These are phyloP conservation scores for Kodamaea alishanica DNA, from an alignment of 1,139 yeast species.

Conservation along the genomic window DNA sequence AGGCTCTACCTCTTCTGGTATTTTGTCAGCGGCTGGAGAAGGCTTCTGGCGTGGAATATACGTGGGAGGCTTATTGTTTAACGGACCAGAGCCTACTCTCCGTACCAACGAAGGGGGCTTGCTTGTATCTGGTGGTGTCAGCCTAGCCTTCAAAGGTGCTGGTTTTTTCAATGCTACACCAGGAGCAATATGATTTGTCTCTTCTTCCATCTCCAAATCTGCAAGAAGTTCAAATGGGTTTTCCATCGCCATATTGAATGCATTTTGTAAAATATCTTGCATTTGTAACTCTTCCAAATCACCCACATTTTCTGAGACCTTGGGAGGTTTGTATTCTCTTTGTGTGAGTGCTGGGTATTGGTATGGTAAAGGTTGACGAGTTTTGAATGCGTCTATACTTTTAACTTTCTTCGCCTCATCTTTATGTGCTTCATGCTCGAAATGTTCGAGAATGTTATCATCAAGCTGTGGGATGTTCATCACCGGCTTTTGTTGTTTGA, in stretches of 20 bases:
- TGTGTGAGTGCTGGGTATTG: not conserved
- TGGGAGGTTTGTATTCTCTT: not conserved
- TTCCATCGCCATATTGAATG: slow-evolving; percentile 68
- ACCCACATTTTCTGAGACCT: slow-evolving; percentile 15
- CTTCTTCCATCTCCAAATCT: slow-evolving; percentile 41
- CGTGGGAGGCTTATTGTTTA: slow-evolving; percentile 1
- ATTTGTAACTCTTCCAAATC: slow-evolving; percentile 52
- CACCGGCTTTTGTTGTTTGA: slow-evolving; percentile 11
- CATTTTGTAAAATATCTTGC: slow-evolving; percentile 71
- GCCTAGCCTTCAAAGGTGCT: not conserved
- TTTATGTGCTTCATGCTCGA: slow-evolving; percentile 34
- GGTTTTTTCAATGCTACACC: slow-evolving; percentile 1
- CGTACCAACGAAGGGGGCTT: slow-evolving; percentile 4
- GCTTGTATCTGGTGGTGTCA: not conserved
- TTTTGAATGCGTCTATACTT: not conserved
- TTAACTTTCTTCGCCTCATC: slow-evolving; percentile 14
- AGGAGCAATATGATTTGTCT: slow-evolving; percentile 6
- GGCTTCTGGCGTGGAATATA: slow-evolving; percentile 3
- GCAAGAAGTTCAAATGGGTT: slow-evolving; percentile 56
- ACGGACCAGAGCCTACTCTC: not conserved
- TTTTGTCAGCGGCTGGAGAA: not conserved
- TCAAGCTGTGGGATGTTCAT: slow-evolving; percentile 34
- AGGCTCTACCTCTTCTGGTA: slow-evolving; percentile 1
- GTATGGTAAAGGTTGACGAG: not conserved
- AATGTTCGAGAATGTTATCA: slow-evolving; percentile 38